Evolutionary conservation across 352 stramenopile species (phyloP).

Genomic region (Globisporangium heterothallicum): DNA sequence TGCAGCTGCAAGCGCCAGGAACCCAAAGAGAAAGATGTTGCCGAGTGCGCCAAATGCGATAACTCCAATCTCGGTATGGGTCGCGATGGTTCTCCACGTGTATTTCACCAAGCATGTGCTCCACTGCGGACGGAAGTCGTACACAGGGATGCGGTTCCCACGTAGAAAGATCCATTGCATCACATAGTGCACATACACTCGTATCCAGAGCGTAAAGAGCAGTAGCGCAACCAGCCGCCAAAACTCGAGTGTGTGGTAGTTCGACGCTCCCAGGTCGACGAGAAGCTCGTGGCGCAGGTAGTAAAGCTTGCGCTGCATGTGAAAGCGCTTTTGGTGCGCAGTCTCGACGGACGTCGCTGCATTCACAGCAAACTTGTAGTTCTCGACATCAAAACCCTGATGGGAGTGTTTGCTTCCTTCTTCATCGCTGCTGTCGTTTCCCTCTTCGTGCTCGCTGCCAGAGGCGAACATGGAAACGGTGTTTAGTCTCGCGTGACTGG

Average conservation of each 20-base stretch:
- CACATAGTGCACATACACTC: slow-evolving; percentile 88
- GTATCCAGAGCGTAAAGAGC: slow-evolving; percentile 75
- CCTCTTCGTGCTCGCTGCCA: not conserved
- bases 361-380: slow-evolving; percentile 59
- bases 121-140: slow-evolving; percentile 60
- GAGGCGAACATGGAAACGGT: not conserved
- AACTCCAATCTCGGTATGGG: slow-evolving; percentile 56
- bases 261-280: slow-evolving; percentile 52
- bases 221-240: slow-evolving; percentile 63
- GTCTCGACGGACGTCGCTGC: slow-evolving; percentile 35
- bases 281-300: slow-evolving; percentile 80
- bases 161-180: slow-evolving; percentile 82
- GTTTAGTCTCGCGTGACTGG: not conserved
- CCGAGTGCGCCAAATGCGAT: slow-evolving; percentile 51
- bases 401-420: not conserved
- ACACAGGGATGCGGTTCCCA: slow-evolving; percentile 64
- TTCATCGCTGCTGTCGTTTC: slow-evolving; percentile 4
- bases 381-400: slow-evolving; percentile 24
- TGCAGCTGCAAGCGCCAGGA: slow-evolving; percentile 33
- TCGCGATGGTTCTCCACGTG: slow-evolving; percentile 59
- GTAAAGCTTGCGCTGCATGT: slow-evolving; percentile 61
- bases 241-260: slow-evolving; percentile 67
- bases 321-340: slow-evolving; percentile 52
- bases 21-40: slow-evolving; percentile 47
- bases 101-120: slow-evolving; percentile 84